These are phyloP conservation scores for Bipolaris gigantea DNA, from an alignment of 2,329 filamentous ascomycete genomes.

Conservation along the genomic window DNA sequence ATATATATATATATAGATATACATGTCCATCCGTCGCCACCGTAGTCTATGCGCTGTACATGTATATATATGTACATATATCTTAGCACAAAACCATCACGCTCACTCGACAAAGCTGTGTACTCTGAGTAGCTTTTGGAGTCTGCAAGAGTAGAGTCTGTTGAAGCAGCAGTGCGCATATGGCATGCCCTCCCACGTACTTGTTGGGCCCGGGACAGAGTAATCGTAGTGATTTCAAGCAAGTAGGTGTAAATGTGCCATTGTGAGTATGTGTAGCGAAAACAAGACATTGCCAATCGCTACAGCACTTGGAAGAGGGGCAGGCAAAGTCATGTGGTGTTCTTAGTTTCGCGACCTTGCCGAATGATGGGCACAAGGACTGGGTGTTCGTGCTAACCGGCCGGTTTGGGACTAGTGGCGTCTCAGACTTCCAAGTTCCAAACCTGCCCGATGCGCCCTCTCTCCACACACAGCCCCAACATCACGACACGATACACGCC, in stretches of 20 bases:
- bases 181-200: neutral
- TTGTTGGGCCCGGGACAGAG: neutral
- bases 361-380: slow-evolving; percentile 14
- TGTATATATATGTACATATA: neutral
- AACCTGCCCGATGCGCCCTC: slow-evolving; percentile 18
- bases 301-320: neutral
- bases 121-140: neutral
- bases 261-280: neutral
- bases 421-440: slow-evolving; percentile 30
- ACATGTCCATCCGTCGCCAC: too few relatives aligned
- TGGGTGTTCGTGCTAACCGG: slow-evolving; percentile 35
- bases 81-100: neutral
- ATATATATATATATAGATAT: too few relatives aligned
- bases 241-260: neutral
- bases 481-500: slow-evolving; percentile 27
- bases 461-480: slow-evolving; percentile 19
- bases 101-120: neutral
- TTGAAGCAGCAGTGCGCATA: neutral
- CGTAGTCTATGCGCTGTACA: neutral
- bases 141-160: neutral
- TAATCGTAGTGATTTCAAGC: neutral
- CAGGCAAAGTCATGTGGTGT: neutral
- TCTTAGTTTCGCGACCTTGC: slow-evolving; percentile 10
- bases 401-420: slow-evolving; percentile 11
- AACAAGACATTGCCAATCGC: neutral